A percentile compares a stretch with the other conserved stretches of the same genome.
These are phyloP conservation scores for Stevia rebaudiana DNA, from an alignment of 140 eudicot genomes.

Conservation along the genomic window DNA sequence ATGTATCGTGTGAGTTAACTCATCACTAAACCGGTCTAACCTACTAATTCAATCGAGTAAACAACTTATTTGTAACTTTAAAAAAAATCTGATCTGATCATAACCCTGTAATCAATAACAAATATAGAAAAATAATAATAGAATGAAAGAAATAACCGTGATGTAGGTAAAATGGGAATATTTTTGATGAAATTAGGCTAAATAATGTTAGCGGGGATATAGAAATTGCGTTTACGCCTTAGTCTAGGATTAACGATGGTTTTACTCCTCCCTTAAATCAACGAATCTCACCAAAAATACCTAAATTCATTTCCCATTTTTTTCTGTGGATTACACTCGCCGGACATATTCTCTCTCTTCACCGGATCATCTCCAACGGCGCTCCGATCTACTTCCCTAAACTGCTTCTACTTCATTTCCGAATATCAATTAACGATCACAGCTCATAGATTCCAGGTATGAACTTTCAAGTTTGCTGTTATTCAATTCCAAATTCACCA, in stretches of 20 bases:
- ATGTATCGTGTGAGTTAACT: too few species aligned
- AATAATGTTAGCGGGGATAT: constrained; percentile 23
- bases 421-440: constrained; percentile 4
- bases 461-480: not conserved
- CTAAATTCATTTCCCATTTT: constrained; percentile 17
- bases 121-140: not conserved
- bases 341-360: constrained; percentile 32
- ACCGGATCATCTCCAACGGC: constrained; percentile 21
- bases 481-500: not conserved
- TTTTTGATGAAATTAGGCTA: constrained; percentile 6
- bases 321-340: constrained; percentile 39
- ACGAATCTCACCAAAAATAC: constrained; percentile 19
- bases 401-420: not conserved
- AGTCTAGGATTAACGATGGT: constrained; percentile 7
- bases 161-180: constrained; percentile 4
- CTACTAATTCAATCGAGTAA: too few species aligned
- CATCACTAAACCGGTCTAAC: too few species aligned
- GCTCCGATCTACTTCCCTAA: constrained; percentile 22
- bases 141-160: not conserved
- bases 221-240: constrained; percentile 21
- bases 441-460: constrained; percentile 18
- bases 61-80: too few species aligned
- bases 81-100: too few species aligned
- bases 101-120: not conserved
- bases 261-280: not conserved